Evolutionary conservation across 345 rosid genomes (phyloP), one percentile per base, ranked within the genome.

Genomic region (Citrus cavaleriei): DNA sequence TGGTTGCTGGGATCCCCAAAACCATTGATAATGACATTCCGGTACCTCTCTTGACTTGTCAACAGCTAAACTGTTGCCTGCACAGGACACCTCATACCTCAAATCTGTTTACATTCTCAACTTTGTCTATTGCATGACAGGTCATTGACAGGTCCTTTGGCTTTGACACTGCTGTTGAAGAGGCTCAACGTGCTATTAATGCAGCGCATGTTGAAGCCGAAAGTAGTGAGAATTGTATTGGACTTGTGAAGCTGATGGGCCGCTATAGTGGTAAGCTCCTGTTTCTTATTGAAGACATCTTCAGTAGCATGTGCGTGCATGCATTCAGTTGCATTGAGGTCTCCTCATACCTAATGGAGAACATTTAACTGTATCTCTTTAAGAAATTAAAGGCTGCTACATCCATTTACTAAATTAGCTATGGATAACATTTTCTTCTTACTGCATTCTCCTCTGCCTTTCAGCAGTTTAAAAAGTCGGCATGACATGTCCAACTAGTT

Each of bases 81-180:
- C 27, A 78, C 34, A 49, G 54, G 34, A 22, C 7, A 54, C n/a
- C 37, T 14, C 49, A 54, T 34, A 32, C 24, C 22, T 66, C 70
- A 30, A 64, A 9, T 13, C 10, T 49, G 6, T 40, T 10, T 12
- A 27, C 12, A 7, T 58, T 73, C 54, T 74, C 32, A 27, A 73
- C 27, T 22, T 37, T 75, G 21, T 27, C 72, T 63, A 18, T 32
- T 24, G 12, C 13, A n/a, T 46, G 63, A 55, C 84, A 91, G 97
- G 86, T 91, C 42, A 92, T 91, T 27, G 97, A 91, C 86, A 90
- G 84, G 86, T 94, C 96, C 60, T 94, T 94, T 78, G 97, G 97
- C 77, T 94, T 94, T 81, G 98, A 94, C 78, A 89, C 97, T 88
- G 97, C 98, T 78, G 96, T 93, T 68, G 98, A 94, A 82, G 98